phyloP scores from a whole-genome alignment of 208 protist genomes.

The Endotrypanum monterogeii region DNA sequence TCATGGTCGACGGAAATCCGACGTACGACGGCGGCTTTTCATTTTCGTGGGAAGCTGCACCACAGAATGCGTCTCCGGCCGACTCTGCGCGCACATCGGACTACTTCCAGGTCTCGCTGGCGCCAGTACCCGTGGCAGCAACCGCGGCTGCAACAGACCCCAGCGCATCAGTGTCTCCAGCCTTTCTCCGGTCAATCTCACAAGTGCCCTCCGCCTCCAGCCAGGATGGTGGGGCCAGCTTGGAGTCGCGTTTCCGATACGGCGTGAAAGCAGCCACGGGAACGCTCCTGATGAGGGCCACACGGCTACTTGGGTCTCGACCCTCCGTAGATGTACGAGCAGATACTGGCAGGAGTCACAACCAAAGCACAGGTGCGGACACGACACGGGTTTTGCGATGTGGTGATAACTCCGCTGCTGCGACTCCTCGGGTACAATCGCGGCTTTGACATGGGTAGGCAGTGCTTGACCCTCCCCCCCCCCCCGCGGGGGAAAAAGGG shows the following conservation, averaged over 20 bases:
- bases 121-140: constrained; percentile 5
- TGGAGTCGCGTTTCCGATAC: constrained; percentile 27
- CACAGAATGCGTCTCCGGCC: neutral
- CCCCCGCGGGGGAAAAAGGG: too few species aligned
- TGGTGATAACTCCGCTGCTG: neutral
- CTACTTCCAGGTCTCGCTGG: constrained; percentile 14
- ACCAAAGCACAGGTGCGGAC: constrained; percentile 7
- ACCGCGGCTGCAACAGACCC: neutral
- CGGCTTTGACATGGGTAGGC: constrained; percentile 11
- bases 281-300: constrained; percentile 4
- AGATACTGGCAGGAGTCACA: neutral
- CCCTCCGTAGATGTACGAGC: constrained; percentile 3
- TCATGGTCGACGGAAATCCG: constrained; percentile 59
- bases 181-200: neutral
- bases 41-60: constrained; percentile 21
- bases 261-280: constrained; percentile 1
- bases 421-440: neutral
- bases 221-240: constrained; percentile 21
- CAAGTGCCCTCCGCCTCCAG: constrained; percentile 18
- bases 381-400: constrained; percentile 23
- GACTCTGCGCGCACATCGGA: neutral
- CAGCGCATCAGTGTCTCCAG: constrained; percentile 10
- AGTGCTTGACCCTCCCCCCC: too few species aligned
- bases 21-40: constrained; percentile 33
- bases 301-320: constrained; percentile 4